Conservation (phyloP, 495 filamentous ascomycete species). For the Alectoria sarmentosa region DNA sequence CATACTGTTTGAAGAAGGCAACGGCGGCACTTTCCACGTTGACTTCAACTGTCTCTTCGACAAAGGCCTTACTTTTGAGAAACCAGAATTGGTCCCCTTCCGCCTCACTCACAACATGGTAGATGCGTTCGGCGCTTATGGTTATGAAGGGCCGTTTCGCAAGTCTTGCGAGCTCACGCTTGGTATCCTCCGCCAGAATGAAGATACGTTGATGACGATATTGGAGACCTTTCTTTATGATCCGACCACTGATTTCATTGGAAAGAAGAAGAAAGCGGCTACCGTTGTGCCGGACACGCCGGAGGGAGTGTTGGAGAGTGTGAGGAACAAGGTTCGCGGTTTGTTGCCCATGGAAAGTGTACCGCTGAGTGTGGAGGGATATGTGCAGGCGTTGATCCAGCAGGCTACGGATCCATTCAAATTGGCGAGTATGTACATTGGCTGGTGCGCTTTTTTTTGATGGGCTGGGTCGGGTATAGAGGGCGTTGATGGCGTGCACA, state of each 20-base stretch:
- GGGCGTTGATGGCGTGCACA: neutral
- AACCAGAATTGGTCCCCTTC: conserved; percentile 95
- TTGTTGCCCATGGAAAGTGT: conserved; percentile 79
- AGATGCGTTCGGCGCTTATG: conserved; percentile 88
- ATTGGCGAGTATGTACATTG: conserved; percentile 90
- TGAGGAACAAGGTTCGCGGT: conserved; percentile 78
- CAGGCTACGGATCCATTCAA: conserved; percentile 71
- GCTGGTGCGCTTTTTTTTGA: conserved; percentile 91
- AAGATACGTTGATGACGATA: conserved; percentile 94
- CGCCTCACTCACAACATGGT: conserved; percentile 97
- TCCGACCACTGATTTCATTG: conserved; percentile 88
- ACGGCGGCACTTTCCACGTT: conserved; percentile 91
- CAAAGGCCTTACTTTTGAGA: conserved; percentile 92
- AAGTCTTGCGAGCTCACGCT: conserved; percentile 85
- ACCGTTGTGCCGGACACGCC: conserved; percentile 73
- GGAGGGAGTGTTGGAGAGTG: conserved; percentile 81
- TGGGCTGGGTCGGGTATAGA: conserved; percentile 1
- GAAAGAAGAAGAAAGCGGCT: conserved; percentile 58
- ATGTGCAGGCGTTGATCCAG: conserved; percentile 86
- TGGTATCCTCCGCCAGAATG: conserved; percentile 74
- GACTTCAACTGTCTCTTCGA: conserved; percentile 99
- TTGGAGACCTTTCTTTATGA: conserved; percentile 96
- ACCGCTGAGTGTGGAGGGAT: conserved; percentile 87
- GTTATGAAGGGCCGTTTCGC: conserved; percentile 87
- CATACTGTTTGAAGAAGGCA: conserved; percentile 88